A percentile compares a stretch with the other conserved stretches of the same genome.
Conservation (phyloP, 208 protist species). For the Trypanosoma platydactyli region DNA sequence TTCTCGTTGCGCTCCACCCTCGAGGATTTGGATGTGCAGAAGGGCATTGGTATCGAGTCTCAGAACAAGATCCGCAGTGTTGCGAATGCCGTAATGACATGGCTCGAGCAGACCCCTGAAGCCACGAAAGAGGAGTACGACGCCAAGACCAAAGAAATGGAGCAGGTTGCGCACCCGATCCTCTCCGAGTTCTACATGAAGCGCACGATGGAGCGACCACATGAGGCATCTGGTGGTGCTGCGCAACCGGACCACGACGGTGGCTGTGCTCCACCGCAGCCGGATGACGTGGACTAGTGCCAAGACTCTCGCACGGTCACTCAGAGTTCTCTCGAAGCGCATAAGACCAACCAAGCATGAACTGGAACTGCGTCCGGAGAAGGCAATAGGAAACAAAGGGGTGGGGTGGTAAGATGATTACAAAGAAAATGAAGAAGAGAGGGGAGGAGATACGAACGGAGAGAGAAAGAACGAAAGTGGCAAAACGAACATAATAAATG, state of each 20-base stretch:
- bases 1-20: slow-evolving; percentile 74
- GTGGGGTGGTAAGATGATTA: background rate
- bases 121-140: slow-evolving; percentile 94
- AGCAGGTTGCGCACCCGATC: slow-evolving; percentile 91
- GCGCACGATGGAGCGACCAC: slow-evolving; percentile 60
- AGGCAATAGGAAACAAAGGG: slow-evolving; percentile 2
- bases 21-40: slow-evolving; percentile 56
- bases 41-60: slow-evolving; percentile 41
- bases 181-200: slow-evolving; percentile 95
- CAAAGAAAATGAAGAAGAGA: slow-evolving; percentile 1
- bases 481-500: too few species aligned
- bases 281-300: slow-evolving; percentile 58
- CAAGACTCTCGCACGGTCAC: background rate
- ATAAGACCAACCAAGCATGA: too few species aligned
- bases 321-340: too few species aligned
- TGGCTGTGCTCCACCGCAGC: slow-evolving; percentile 16
- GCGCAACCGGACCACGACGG: slow-evolving; percentile 12
- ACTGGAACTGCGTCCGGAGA: background rate
- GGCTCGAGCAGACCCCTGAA: slow-evolving; percentile 64
- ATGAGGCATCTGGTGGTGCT: slow-evolving; percentile 20
- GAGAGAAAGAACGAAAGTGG: slow-evolving; percentile 9
- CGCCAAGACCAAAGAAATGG: slow-evolving; percentile 89
- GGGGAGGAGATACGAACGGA: background rate
- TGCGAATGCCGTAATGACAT: slow-evolving; percentile 47
- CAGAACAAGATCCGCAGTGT: slow-evolving; percentile 51